Evolutionary conservation across 2,329 filamentous ascomycete genomes (phyloP), one percentile per base, ranked within the genome.

Genomic region (Pyricularia sp.): DNA sequence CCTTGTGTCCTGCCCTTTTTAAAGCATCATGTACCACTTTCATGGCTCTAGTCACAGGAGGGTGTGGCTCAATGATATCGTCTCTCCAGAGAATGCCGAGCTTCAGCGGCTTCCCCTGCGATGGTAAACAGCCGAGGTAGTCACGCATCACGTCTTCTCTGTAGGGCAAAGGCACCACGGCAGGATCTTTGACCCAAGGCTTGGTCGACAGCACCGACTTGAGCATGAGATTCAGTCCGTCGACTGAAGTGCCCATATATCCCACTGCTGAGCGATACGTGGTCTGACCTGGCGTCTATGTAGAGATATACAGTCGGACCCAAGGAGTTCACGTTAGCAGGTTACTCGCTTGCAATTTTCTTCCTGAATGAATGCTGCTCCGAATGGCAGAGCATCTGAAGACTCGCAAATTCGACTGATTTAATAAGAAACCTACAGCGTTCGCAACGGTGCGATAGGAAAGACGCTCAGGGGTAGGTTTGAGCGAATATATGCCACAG

Each of bases 161-260:
- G 19, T 49, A 91, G 0, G 87, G 88, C 0, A 91, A 77, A 24
- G 88, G 84, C 55, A 85, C 74, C 0, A 87, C 85, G 0, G 86
- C 75, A 0, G 88, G 87, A 71, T 91, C 88, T 67, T 83, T 75
- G 1, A 84, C 73, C 88, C 88, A 91, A 0, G 88, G 88, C 64
- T 84, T 70, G 35, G 80, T 80, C 13, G 76, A 77, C 1, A 91
- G 74, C 1, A 90, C 71, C 0, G 81, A 75, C 69, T 84, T 80
- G 1, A 85, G 78, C 2, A 66, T 64, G 4, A 90, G 73, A 53
- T 79, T 79, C 13, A 89, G 70, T 0, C 80, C 81, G 1, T 78
- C 77, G 1, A 82, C 74, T 1, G 82, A 84, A 0, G 81, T 82
- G 0, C 82, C 82, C 16, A 91, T 72, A 0, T 86, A 85, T 0